Evolutionary conservation across 1,139 yeast genomes (phyloP).

Genomic region (Taphrina populina): DNA sequence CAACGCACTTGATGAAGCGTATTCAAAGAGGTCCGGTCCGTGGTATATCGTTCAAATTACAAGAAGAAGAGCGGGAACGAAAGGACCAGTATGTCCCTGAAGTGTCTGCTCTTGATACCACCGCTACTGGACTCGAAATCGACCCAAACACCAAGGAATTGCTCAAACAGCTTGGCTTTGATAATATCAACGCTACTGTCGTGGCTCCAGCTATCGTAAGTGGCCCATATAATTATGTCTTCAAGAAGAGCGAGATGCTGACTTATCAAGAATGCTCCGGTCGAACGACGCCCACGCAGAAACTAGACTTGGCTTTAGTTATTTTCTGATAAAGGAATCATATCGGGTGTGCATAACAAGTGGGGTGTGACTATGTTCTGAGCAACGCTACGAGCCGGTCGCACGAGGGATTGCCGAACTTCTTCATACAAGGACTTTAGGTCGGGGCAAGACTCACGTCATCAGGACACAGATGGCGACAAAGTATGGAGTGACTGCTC

Average conservation of each 20-base stretch:
- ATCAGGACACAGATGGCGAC: too few species aligned
- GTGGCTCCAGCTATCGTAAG: constrained; percentile 28
- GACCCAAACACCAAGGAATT: constrained; percentile 97
- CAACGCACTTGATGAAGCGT: constrained; percentile 99
- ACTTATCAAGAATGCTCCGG: constrained; percentile 13
- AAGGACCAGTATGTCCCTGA: constrained; percentile 99
- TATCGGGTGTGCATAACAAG: too few species aligned
- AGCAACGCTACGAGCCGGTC: too few species aligned
- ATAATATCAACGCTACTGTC: constrained; percentile 70
- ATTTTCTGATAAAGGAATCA: too few species aligned
- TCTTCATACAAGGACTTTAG: too few species aligned
- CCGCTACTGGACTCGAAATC: constrained; percentile 95
- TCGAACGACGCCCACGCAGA: constrained; percentile 29
- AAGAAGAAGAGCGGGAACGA: constrained; percentile 99
- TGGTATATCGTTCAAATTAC: constrained; percentile 99
- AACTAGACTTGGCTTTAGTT: constrained; percentile 8
- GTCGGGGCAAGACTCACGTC: too few species aligned
- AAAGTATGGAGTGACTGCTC: too few species aligned
- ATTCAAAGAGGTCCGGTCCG: constrained; percentile 99
- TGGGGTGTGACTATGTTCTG: too few species aligned
- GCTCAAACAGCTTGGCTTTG: constrained; percentile 92
- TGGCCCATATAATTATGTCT: neutral
- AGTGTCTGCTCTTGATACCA: constrained; percentile 98
- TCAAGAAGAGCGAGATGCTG: neutral
- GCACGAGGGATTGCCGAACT: too few species aligned